Evolutionary conservation across 345 rosid species (phyloP), one percentile per base, ranked within the genome.

Genomic region (Noccaea caerulescens): DNA sequence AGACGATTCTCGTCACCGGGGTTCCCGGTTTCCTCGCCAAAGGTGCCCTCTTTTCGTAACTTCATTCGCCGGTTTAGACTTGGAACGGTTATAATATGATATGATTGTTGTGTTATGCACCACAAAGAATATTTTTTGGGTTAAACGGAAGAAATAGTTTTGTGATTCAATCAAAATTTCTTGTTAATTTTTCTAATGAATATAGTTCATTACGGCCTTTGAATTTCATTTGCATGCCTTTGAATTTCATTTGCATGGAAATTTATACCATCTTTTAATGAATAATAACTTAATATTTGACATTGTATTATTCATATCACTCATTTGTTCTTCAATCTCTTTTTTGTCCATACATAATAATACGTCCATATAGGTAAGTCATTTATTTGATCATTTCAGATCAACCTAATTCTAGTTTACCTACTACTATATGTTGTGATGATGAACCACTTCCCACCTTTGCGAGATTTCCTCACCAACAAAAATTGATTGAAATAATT

Each of bases 21-120:
- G 61, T 33, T 63, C 58, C 79, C 2, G 79, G 79, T 38, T 76
- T 69, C 46, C 75, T 76, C 20, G 79, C 79, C 44, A 76, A 76
- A 56, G 75, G 79, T 76, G 69, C 43, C 38, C 2, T 66, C 13
- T 51, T 16, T 66, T 23, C 12, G 18, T 38, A 1, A 13, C 9
- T 20, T 20, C 23, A 20, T 3, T 58, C 2, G 30, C 43, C 62
- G 25, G n/a, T 33, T 43, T 0, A 20, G 0, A 20, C 9, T 53
- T 53, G 12, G 30, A 50, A 41, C 43, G 27, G 14, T 34, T 58
- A 47, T 4, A 45, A 8, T 41, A 47, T 37, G 8, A 34, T 46
- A 6, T 7, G 53, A 32, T 43, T 61, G 10, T 42, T 50, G 52
- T 58, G 58, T 20, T 10, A n/a, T 45, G 44, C 23, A 53, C 9